phyloP scores from a whole-genome alignment of 2,329 filamentous ascomycete genomes.

The Alternaria sp. region DNA sequence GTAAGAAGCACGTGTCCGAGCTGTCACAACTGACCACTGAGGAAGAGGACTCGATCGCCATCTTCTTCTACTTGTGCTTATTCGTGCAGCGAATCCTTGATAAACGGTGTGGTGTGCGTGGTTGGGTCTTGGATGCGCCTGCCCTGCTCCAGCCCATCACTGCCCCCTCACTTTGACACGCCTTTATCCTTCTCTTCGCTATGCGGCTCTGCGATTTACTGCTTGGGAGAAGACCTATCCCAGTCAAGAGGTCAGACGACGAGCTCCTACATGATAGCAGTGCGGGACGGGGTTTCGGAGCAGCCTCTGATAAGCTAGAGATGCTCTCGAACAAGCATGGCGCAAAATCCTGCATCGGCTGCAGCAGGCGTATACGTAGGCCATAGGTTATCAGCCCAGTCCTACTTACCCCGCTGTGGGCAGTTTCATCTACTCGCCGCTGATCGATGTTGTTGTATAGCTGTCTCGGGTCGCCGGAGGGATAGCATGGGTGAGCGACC shows the following conservation, averaged over 20 bases:
- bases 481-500: background rate
- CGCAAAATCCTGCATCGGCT: constrained; percentile 41
- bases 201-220: constrained; percentile 47
- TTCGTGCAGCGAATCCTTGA: constrained; percentile 2
- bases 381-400: constrained; percentile 30
- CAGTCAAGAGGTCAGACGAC: constrained; percentile 40
- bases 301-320: constrained; percentile 46
- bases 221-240: constrained; percentile 17
- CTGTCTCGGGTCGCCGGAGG: constrained; percentile 2
- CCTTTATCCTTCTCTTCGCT: constrained; percentile 39
- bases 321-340: constrained; percentile 27
- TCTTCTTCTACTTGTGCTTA: constrained; percentile 15
- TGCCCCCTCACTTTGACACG: constrained; percentile 21
- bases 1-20: background rate
- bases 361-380: constrained; percentile 33
- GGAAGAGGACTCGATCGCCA: constrained; percentile 25
- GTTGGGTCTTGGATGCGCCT: constrained; percentile 21
- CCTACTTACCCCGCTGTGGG: constrained; percentile 42
- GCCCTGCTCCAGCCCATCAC: constrained; percentile 15
- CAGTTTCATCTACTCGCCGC: constrained; percentile 23
- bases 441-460: constrained; percentile 16
- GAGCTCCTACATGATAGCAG: constrained; percentile 25
- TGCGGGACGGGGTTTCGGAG: constrained; percentile 24
- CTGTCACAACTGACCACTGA: constrained; percentile 13
- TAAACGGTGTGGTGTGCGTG: constrained; percentile 11